Evolutionary conservation across 208 protist species (phyloP).

Genomic region (Leishmania major): DNA sequence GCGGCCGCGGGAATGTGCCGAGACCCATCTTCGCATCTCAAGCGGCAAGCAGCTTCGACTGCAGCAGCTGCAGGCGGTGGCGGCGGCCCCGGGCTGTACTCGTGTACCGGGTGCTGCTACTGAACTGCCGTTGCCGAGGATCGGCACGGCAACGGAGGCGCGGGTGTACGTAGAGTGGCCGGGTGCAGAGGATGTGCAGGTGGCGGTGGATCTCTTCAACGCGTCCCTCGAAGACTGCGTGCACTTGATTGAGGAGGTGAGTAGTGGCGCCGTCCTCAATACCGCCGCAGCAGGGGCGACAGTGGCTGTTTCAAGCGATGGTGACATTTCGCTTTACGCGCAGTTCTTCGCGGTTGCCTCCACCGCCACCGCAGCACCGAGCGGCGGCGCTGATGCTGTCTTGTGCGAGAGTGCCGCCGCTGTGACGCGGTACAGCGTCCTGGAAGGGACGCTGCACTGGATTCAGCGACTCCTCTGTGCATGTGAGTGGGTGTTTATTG

Average conservation of each 20-base stretch:
- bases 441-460: slow-evolving; percentile 44
- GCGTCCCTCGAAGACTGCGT: slow-evolving; percentile 15
- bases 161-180: slow-evolving; percentile 23
- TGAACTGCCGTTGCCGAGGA: background rate
- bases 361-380: background rate
- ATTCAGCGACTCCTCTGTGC: slow-evolving; percentile 36
- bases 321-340: background rate
- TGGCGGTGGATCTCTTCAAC: slow-evolving; percentile 21
- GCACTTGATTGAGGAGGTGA: background rate
- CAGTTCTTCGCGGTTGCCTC: background rate
- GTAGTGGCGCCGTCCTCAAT: background rate
- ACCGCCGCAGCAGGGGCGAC: background rate
- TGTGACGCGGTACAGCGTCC: slow-evolving; percentile 43
- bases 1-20: slow-evolving; percentile 2
- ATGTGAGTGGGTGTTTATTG: slow-evolving; percentile 28
- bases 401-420: slow-evolving; percentile 30
- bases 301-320: background rate
- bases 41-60: background rate
- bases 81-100: background rate
- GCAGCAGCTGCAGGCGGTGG: background rate
- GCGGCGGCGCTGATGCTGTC: background rate
- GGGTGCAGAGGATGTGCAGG: slow-evolving; percentile 8
- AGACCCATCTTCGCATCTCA: background rate
- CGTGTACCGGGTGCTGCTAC: background rate
- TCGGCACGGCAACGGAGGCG: slow-evolving; percentile 12